These are phyloP conservation scores for Cladosporium sp. DNA, from an alignment of 2,329 filamentous ascomycete species.

Conservation along the genomic window DNA sequence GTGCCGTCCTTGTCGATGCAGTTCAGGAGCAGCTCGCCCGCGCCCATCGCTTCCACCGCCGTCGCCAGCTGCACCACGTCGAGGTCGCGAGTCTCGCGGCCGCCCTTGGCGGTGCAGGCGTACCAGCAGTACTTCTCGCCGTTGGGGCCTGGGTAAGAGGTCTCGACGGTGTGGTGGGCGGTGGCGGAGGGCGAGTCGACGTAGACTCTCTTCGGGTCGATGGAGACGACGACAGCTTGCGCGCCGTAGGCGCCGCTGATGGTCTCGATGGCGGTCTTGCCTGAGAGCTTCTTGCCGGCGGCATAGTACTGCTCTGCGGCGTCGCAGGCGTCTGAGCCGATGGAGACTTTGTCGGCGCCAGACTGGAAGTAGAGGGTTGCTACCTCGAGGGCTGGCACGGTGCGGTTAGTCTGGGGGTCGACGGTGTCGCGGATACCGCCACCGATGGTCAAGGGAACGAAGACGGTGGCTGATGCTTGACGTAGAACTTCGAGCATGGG, in stretches of 20 bases:
- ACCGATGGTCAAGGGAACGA: conserved; percentile 92
- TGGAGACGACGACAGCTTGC: conserved; percentile 93
- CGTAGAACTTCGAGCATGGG: conserved; percentile 96
- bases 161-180: conserved; percentile 73
- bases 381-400: conserved; percentile 86
- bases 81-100: conserved; percentile 88
- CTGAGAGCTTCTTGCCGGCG: conserved; percentile 67
- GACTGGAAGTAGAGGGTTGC: conserved; percentile 97
- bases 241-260: conserved; percentile 93
- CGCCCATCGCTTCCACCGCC: conserved; percentile 93
- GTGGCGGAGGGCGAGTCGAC: conserved; percentile 69
- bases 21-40: conserved; percentile 92
- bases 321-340: conserved; percentile 90
- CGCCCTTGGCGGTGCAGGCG: conserved; percentile 94
- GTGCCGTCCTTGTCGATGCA: conserved; percentile 97
- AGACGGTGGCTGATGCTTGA: conserved; percentile 84
- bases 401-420: conserved; percentile 77
- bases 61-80: conserved; percentile 85
- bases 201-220: conserved; percentile 92
- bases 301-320: conserved; percentile 91
- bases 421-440: conserved; percentile 92
- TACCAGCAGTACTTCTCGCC: conserved; percentile 92
- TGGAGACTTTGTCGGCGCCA: conserved; percentile 95
- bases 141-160: conserved; percentile 67
- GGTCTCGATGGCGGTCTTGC: conserved; percentile 89